phyloP scores from a whole-genome alignment of 2,329 filamentous ascomycete species.

The Cordyceps militaris region DNA sequence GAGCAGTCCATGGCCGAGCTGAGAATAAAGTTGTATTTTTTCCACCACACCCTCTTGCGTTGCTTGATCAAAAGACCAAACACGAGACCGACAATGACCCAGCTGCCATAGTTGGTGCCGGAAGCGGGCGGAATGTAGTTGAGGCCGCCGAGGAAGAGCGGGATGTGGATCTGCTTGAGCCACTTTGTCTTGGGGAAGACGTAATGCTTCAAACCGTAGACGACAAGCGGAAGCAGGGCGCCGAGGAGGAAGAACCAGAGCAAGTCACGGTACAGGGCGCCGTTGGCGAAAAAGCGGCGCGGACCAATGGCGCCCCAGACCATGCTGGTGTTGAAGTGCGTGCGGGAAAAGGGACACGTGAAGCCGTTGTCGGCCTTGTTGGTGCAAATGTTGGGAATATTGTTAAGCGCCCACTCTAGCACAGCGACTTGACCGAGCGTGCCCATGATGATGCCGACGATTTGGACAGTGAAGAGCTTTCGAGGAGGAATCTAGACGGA shows the following conservation, averaged over 20 bases:
- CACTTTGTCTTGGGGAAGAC: conserved; percentile 20
- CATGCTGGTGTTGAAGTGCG: conserved; percentile 46
- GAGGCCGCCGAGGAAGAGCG: conserved; percentile 24
- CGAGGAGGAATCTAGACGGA: conserved; percentile 32
- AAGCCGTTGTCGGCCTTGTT: conserved; percentile 39
- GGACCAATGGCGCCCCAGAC: conserved; percentile 53
- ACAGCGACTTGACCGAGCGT: conserved; percentile 37
- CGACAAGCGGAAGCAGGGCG: conserved; percentile 37
- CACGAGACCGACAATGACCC: conserved; percentile 24
- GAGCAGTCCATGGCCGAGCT: conserved; percentile 26
- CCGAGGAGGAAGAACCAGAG: conserved; percentile 50
- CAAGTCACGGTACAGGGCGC: conserved; percentile 41
- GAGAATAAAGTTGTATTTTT: conserved; percentile 26
- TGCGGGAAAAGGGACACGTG: conserved; percentile 29
- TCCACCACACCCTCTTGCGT: conserved; percentile 24
- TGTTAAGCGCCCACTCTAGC: conserved; percentile 29
- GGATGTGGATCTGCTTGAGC: conserved; percentile 25
- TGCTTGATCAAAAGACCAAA: conserved; percentile 23
- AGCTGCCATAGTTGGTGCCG: conserved; percentile 27
- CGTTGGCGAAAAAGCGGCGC: conserved; percentile 44
- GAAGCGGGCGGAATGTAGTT: conserved; percentile 28
- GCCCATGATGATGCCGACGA: conserved; percentile 36
- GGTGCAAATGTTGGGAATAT: conserved; percentile 44
- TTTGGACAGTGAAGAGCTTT: conserved; percentile 36
- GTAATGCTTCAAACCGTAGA: conserved; percentile 31